Evolutionary conservation across 2,329 filamentous ascomycete species (phyloP), one percentile per base, ranked within the genome.

Genomic region (Ophiostoma australiae): DNA sequence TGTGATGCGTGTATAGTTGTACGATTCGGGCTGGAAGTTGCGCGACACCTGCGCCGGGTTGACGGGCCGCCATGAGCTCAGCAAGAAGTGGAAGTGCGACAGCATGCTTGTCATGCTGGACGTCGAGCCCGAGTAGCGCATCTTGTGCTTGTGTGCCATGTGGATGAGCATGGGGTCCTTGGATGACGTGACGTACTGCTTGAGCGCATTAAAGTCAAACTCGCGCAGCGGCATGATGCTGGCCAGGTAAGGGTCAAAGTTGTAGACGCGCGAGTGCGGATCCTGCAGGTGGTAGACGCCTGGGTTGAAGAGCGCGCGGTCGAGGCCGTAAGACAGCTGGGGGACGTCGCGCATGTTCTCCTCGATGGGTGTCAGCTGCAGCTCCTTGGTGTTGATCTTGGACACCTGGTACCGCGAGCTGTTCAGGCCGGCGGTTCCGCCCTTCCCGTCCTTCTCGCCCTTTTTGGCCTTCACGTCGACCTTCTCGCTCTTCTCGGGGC

Each of bases 181-280:
- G 11, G 94, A 98, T 0, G 95, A 97, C 0, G 94, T 97, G 74
- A 97, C 89, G 79, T 97, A 99, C 73, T 89, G 85, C 78, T 91
- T 92, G 70, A 99, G 80, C 3, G 93, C 89, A 72, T 91, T 86
- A 79, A 97, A 99, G 77, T 99, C 92, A 77, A 99, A 99, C 77
- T 99, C 92, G 1, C 87, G 83, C 20, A 95, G 89, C 1, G 95
- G 94, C 93, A 98, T 98, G 76, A 99, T 96, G 69, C 89, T 89
- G 72, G 93, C 88, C 27, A 99, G 85, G 77, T 97, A 97, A 0
- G 96, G 95, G 77, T 99, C 94, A 76, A 99, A 99, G 78, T 99
- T 99, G 84, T 89, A 99, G 7, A 98, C 93, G 23, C 89, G 86
- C 55, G 94, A 93, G 72, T 92, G 87, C 33, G 90, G 89, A 78